Evolutionary conservation across 164 flowering plant genomes (phyloP), one percentile per base, ranked within the genome.

Genomic region (Liriodendron chinense): DNA sequence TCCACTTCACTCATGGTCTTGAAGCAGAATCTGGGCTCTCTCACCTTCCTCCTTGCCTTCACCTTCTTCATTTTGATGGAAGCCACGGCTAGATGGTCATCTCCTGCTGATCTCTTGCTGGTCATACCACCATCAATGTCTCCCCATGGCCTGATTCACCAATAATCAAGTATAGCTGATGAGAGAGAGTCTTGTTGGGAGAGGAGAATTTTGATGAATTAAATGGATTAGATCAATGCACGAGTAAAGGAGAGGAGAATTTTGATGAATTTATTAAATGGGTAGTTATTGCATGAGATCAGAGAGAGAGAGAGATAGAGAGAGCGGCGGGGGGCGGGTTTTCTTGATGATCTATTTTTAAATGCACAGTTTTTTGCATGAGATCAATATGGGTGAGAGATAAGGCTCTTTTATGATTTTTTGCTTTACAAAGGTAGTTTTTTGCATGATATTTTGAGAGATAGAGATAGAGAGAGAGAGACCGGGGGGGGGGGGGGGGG

Each of bases 11-110:
- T 94, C 82, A 87, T 75, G 75, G 98, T 94, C 85, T 94, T 90
- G 94, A 94, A 94, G 83, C 96, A 88, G 83, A 94, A 94, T 78
- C 98, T 87, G 8, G 97, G 98, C 72, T 94, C 98, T 76, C 98
- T 91, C 47, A 92, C 87, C 77, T 94, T 94, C 78, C 92, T 91
- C 68, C 98, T 90, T 63, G 80, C 71, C 57, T 90, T 91, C 18
- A 87, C 85, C 84, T 90, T 92, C 91, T 94, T 94, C 96, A 92
- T 88, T 85, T 91, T 92, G 86, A 92, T 76, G 7, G 92, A 69
- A 6, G 89, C 75, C 50, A 89, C 85, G 43, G 87, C 91, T 12
- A 90, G 66, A 73, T 80, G 79, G 70, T 83, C 77, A 10, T 79
- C 83, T 49, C 78, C 81, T 56, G 47, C 66, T 59, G 14, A 49